phyloP scores from a whole-genome alignment of 768 basidiomycete species.

The Chlorophyllum brunneum region DNA sequence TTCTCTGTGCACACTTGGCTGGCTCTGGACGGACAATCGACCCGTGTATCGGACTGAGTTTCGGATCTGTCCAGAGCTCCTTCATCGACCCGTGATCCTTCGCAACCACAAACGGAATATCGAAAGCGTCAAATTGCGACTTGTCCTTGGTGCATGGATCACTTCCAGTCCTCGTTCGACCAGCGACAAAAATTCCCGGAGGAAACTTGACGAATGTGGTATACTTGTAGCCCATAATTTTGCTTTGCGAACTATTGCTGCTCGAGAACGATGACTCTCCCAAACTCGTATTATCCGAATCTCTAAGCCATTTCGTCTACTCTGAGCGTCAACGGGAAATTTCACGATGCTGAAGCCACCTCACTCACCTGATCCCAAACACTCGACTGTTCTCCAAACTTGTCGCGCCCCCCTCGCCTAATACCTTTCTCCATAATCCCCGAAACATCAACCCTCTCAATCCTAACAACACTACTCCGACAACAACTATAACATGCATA shows the following conservation, averaged over 20 bases:
- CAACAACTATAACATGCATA: slow-evolving; percentile 5
- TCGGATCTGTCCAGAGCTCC: not conserved
- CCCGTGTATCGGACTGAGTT: not conserved
- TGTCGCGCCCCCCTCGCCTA: not conserved
- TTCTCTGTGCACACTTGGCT: not conserved
- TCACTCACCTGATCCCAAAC: not conserved
- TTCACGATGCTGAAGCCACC: not conserved
- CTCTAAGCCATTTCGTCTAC: not conserved
- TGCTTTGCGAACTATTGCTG: too few relatives aligned
- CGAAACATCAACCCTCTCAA: not conserved
- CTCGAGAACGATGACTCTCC: not conserved
- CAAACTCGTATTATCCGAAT: too few relatives aligned
- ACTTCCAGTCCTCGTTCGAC: too few relatives aligned
- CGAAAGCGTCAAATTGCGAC: not conserved
- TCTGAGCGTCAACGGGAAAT: not conserved
- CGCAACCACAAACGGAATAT: not conserved
- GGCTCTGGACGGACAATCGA: not conserved
- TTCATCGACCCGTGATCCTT: not conserved
- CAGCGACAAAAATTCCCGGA: too few relatives aligned
- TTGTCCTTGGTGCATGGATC: not conserved
- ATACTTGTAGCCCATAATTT: too few relatives aligned
- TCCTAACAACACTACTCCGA: not conserved
- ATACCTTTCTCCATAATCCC: not conserved
- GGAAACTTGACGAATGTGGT: too few relatives aligned
- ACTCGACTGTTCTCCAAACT: not conserved